Evolutionary conservation across 73 alveolate species (phyloP), one percentile per base, ranked within the genome.

Genomic region (Paramecium pentaurelia): DNA sequence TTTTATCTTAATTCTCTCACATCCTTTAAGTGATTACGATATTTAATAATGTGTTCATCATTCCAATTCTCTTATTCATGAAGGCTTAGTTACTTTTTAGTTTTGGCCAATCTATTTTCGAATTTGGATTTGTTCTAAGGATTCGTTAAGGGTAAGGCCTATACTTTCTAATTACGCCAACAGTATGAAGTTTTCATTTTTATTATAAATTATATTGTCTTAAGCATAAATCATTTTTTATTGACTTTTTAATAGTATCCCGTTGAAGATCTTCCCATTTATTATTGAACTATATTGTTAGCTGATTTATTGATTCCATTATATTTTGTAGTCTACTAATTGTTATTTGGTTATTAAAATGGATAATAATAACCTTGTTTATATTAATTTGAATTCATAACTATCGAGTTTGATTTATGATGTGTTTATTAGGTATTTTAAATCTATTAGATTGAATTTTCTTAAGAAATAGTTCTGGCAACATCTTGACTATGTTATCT

Each of bases 321-420:
- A 22, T 75, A 75, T 75, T 75, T 75, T 12, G 88, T 37, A 12
- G 91, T 47, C n/a, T 34, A 44, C 47, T 73, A 44, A 16, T 73
- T 73, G 40, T 73, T 80, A 80, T 44, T 28, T 10, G 75, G 37
- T 80, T 80, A 44, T 18, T 80, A 18, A 22, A 80, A 80, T 80
- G 91, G 91, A 47, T 80, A 80, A 80, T 80, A 80, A 80, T 80
- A 80, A 2, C 91, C 91, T 49, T 80, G 7, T 49, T 80, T 80
- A 36, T 28, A 32, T 49, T 80, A 27, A 25, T 73, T 37, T 3
- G 36, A 30, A 75, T 75, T 75, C 16, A n/a, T 22, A 5, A 45
- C 28, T 42, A 80, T 80, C 12, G 91, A 80, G n/a, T 34, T 32
- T 20, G 91, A 80, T 80, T 80, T 80, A 49, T 80, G 91, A 80